Conservation (phyloP, 2,329 filamentous ascomycete species). For the Diaporthe australafricana region DNA sequence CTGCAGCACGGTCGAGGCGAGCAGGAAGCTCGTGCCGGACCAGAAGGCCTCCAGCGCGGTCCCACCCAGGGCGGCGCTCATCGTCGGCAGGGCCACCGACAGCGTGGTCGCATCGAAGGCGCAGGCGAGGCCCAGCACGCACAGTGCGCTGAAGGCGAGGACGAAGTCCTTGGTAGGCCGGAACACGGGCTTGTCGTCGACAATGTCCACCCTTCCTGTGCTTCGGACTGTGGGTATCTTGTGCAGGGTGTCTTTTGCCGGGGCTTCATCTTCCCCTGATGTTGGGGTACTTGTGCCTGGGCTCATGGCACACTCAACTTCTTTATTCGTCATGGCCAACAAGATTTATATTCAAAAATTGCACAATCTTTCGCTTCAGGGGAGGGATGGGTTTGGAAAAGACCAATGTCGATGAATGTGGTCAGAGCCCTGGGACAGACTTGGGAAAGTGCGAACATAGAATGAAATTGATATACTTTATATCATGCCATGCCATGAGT, state of each 20-base stretch:
- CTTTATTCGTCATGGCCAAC: not conserved
- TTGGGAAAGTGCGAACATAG: not conserved
- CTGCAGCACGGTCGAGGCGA: conserved; percentile 72
- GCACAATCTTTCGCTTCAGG: not conserved
- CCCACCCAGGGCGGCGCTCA: conserved; percentile 62
- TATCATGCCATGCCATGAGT: not conserved
- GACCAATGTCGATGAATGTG: not conserved
- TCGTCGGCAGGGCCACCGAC: conserved; percentile 69
- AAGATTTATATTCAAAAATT: no score
- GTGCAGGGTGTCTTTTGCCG: not conserved
- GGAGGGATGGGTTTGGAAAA: not conserved
- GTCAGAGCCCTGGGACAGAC: no score
- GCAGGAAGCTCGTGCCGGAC: conserved; percentile 77
- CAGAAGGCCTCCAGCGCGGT: conserved; percentile 74
- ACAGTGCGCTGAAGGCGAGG: conserved; percentile 63
- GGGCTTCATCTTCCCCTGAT: not conserved
- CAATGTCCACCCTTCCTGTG: conserved; percentile 37
- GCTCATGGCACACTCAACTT: not conserved
- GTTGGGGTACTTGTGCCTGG: not conserved
- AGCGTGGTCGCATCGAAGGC: conserved; percentile 75
- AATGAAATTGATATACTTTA: not conserved
- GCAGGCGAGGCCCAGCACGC: conserved; percentile 69
- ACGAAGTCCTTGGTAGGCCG: conserved; percentile 52
- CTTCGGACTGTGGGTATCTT: conserved; percentile 10
- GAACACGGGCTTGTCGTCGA: conserved; percentile 43